Base-by-base conservation (phyloP, 805 yeast genomes). In the Myxozyma melibiosi region DNA sequence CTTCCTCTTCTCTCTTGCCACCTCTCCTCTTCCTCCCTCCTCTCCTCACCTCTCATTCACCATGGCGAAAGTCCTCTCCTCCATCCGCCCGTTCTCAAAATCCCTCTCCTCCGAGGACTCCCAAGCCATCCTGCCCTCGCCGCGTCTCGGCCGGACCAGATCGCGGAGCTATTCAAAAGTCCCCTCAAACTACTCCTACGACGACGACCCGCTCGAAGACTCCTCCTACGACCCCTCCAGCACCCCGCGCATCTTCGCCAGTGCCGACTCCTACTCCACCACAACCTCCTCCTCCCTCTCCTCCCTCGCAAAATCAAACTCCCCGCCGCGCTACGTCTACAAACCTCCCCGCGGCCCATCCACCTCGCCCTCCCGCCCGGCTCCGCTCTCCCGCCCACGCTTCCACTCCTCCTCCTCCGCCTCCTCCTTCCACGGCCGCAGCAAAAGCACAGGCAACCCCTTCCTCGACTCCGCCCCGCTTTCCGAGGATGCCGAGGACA, bases 321-420 rank as follows among this genome's bases (percentile, higher is more conserved):
- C 54, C 5, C 54, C 54, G 9, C 54, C 41, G 34, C 30, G 54
- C 22, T 33, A 50, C 42, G 42, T 33, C 41, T 34, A 41, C 25
- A 24, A 28, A 14, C 45, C 40, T 40, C 18, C 44, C 7, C 34
- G 44, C 25, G 44, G 52, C n/a, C 52, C 52, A n/a, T 20, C 33
- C 22, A 37, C 11, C 13, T 48, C 43, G 1, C 44, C 52, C 14
- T 30, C 44, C 5, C 43, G 52, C 9, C 52, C 35, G 6, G 42
- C 43, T 22, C 41, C 24, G 49, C 41, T 31, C 13, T 14, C 9
- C 13, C 35, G 51, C 7, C 43, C 38, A 8, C 52, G 18, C 37
- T 13, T 18, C 3, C 43, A 25, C 28, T 7, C 13, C 11, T 16
- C 30, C 28, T 27, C 41, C 24, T 16, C 5, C 22, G 14, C 24